A percentile compares a stretch with the other conserved stretches of the same genome.
Evolutionary conservation across 2,329 filamentous ascomycete genomes (phyloP).

Genomic region (Botrytis pseudocinerea): DNA sequence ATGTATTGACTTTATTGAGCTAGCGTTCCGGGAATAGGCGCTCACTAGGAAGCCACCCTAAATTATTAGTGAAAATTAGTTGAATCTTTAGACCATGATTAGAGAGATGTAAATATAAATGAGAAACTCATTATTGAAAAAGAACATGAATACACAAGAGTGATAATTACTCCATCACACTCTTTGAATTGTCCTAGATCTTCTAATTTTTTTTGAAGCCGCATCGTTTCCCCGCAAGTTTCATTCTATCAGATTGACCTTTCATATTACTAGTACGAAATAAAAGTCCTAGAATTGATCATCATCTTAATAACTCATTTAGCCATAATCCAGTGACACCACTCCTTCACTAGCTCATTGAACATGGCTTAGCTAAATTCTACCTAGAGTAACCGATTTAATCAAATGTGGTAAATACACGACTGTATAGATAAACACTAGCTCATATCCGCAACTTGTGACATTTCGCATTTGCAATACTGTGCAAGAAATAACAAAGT

Average conservation of each 20-base stretch:
- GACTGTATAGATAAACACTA: not conserved
- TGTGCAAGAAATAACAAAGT: not conserved
- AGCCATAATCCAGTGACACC: not conserved
- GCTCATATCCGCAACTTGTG: not conserved
- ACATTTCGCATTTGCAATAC: not conserved
- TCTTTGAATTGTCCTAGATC: not conserved
- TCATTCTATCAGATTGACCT: not conserved
- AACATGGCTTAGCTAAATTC: not conserved
- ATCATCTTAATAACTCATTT: not conserved
- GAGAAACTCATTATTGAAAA: not conserved
- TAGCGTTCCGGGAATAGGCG: not conserved
- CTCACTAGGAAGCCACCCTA: not conserved
- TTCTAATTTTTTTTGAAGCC: not conserved
- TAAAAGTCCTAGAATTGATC: not conserved
- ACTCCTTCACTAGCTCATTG: not conserved
- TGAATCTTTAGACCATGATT: not conserved
- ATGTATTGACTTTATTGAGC: not conserved
- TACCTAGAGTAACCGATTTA: not conserved
- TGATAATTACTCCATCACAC: not conserved
- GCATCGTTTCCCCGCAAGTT: not conserved
- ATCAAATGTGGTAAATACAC: not conserved
- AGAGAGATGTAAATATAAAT: not conserved
- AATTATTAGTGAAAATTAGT: not conserved
- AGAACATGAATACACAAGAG: not conserved
- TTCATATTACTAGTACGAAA: not conserved